Evolutionary conservation across 352 stramenopile species (phyloP), one percentile per base, ranked within the genome.

Genomic region (Nothophytophthora sp.): DNA sequence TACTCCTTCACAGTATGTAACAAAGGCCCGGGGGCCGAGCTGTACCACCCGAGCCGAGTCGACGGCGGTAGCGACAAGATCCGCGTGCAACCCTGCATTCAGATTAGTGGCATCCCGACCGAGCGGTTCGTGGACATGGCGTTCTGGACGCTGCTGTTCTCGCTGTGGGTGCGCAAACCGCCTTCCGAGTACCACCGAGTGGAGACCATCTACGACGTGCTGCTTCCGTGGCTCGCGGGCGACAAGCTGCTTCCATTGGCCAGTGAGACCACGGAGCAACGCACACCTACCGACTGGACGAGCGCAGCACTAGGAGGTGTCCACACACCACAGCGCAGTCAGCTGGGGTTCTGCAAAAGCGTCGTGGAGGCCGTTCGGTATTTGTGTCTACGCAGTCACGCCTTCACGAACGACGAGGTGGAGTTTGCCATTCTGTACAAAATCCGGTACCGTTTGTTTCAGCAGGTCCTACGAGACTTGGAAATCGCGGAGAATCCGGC

Each of bases 1-100:
- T 96, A 88, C 41, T 86, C 76, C 18, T 90, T 96, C 42, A 91
- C 82, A 27, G 79, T 96, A 25, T 96, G 86, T 57, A 96, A 96
- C 67, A 93, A 93, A 51, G 88, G 88, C 1, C 75, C 81, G 0
- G 88, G 88, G 7, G 73, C 84, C 0, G 83, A 94, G 51, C 73
- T 92, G 73, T 95, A 96, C 44, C 88, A 96, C 52, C 68, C 83
- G 0, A 47, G 58, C 48, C 49, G 64, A 20, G 54, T 59, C 1
- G 23, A 57, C 37, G 55, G 51, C 8, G 34, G 39, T 10, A 33
- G 40, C 9, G 47, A 67, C 34, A 95, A 95, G 63, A 78, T 95
- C 29, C 81, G 81, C 32, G 83, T 95, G 43, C 81, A 93, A 56
- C 67, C 86, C 15, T 88, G 73, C 29, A 67, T 95, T 24, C 73